Evolutionary conservation across 2,329 filamentous ascomycete species (phyloP).

Genomic region (Sphaerulina vaccinii): DNA sequence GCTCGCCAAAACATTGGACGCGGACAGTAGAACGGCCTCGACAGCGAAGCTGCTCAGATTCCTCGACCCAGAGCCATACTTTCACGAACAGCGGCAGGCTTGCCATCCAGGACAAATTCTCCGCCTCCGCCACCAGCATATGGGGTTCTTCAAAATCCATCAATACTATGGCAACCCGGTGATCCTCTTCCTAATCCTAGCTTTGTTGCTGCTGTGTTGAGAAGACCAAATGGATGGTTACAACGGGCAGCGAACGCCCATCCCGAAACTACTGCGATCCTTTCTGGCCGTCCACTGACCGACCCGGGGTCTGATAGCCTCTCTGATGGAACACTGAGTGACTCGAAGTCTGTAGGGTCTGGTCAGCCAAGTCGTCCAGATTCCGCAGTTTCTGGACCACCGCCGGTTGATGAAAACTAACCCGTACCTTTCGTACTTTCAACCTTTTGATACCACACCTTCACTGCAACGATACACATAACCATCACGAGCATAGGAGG

Average conservation of each 20-base stretch:
- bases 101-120: not conserved
- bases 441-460: not conserved
- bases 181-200: too few relatives aligned
- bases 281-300: too few relatives aligned
- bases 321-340: too few relatives aligned
- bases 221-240: too few relatives aligned
- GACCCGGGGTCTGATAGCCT: too few relatives aligned
- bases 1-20: conserved; percentile 31
- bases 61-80: not conserved
- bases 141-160: not conserved
- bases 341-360: too few relatives aligned
- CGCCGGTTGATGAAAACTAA: not conserved
- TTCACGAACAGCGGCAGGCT: not conserved
- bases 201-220: too few relatives aligned
- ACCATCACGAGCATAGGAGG: not conserved
- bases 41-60: not conserved
- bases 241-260: too few relatives aligned
- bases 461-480: not conserved
- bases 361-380: not conserved
- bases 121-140: too few relatives aligned
- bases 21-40: conserved; percentile 20
- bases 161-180: not conserved
- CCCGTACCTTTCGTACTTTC: not conserved
- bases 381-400: not conserved
- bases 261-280: too few relatives aligned